Base-by-base conservation (phyloP, 805 yeast genomes). In the Kuraishia hungarica region DNA sequence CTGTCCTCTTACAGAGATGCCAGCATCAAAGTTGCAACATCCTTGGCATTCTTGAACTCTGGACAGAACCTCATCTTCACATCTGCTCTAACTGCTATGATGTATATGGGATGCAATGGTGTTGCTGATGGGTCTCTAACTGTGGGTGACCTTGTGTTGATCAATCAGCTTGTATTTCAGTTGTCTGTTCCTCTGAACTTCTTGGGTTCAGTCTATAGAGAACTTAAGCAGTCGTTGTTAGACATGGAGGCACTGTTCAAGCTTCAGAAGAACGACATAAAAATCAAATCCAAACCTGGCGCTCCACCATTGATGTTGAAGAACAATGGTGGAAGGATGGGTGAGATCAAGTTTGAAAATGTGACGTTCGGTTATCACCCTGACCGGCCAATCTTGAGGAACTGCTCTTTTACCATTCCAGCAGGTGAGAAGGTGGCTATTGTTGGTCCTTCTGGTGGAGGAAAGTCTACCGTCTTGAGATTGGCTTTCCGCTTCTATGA, bases 91-190 rank as follows among this genome's bases (percentile, higher is more conserved):
- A 94, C 99, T 1, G 88, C 85, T 1, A 94, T 94, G 96, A 94
- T 94, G 99, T 94, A 89, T 68, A 86, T 94, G 96, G 97, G 97
- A 17, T 89, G 97, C 63, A 82, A 84, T 55, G 98, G 98, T 26
- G 94, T 94, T n/a, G 83, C 90, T 15, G 70, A 80, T 2, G 97
- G 97, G 0, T 69, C 81, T 0, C 73, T 94, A 55, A 86, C 96
- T 0, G 97, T 94, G 21, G 99, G 99, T 61, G 99, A 94, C 67
- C 76, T 94, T 64, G 98, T 94, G 21, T 75, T 94, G 57, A 93
- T 94, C 60, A 94, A 94, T 70, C 99, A 94, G 72, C 78, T 94
- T 55, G 98, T 94, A 17, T 94, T 94, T 77, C 99, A 94, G 73
- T 78, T 94, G 50, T 87, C 96, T 46, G 97, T 94, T 15, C 99